Conservation (phyloP, 129 eudicot species). For the Scalesia atractyloides region DNA sequence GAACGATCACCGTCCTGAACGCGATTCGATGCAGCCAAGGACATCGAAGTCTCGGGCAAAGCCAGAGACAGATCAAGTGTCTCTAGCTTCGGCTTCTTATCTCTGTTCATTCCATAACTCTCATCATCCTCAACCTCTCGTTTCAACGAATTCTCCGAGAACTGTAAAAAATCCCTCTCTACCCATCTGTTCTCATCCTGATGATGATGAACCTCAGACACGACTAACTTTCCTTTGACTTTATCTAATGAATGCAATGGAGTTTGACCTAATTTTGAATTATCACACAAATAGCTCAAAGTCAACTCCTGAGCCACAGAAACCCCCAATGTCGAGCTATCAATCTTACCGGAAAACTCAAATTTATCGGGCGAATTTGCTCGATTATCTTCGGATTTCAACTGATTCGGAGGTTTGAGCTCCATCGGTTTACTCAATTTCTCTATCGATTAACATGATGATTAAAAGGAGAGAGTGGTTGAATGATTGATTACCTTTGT, state of each 20-base stretch:
- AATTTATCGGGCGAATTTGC: conserved; percentile 52
- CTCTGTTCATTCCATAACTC: conserved; percentile 40
- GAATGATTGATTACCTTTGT: conserved; percentile 28
- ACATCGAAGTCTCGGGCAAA: conserved; percentile 63
- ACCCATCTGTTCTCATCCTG: conserved; percentile 46
- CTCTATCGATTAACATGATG: conserved; percentile 43
- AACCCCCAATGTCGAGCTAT: too few relatives aligned
- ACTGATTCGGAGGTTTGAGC: conserved; percentile 38
- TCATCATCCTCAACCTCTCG: conserved; percentile 53
- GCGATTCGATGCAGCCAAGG: conserved; percentile 52
- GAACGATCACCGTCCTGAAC: conserved; percentile 45
- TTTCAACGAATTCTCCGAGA: conserved; percentile 54
- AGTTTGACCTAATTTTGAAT: conserved; percentile 47
- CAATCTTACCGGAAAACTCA: conserved; percentile 48
- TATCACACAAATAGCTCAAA: conserved; percentile 85
- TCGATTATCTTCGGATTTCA: conserved; percentile 35
- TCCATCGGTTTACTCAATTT: conserved; percentile 35
- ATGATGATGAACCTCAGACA: conserved; percentile 47
- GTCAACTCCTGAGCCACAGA: conserved; percentile 81
- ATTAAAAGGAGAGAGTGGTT: conserved; percentile 16
- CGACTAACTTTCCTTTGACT: conserved; percentile 67
- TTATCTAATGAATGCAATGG: conserved; percentile 31
- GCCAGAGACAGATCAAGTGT: conserved; percentile 66
- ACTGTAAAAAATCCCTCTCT: conserved; percentile 76
- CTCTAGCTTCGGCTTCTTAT: conserved; percentile 67